Evolutionary conservation across 768 basidiomycete species (phyloP), one percentile per base, ranked within the genome.

Genomic region (Podaxis rugospora): DNA sequence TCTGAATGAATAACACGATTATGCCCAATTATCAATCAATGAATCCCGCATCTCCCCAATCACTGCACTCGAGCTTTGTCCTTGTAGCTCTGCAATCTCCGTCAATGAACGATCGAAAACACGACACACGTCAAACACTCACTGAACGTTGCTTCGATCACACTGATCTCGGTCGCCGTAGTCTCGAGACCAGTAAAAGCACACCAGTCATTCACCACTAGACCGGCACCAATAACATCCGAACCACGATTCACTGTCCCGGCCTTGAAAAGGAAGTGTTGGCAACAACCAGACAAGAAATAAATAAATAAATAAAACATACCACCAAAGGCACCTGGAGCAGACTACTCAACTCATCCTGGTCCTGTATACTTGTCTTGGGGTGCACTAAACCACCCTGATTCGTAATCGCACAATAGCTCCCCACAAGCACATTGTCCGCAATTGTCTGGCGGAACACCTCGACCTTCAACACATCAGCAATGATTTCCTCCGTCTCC

Each of bases 401-500:
- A 71, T 98, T 98, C 51, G 90, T 90, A 73, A 99, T 86, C 57
- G 87, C 92, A 73, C 93, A 95, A 72, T 98, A 99, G 62, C 89
- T 92, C 42, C 97, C 97, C 44, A 98, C 96, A 49, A 99, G 86
- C 52, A 95, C 95, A 76, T 98, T 98, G 66, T 93, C 90, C 11
- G 97, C 97, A 66, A 99, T 81, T 9, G 95, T 99, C 74, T 99
- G 97, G 51, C 97, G 83, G 79, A 99, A 99, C 4, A 98, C 97
- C 73, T 99, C 97, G 63, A 98, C 97, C 75, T 98, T 98, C 66
- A 99, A 85, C 18, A 97, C 93, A 73, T 99, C 97, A 28, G 97
- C 97, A 75, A 99, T 98, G 77, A 99, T 98, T 75, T 99, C 97
- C 71, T 99, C 97, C 23, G 97, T 99, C 76, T 98, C 97, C 63